Evolutionary conservation across 164 flowering plant genomes (phyloP), one percentile per base, ranked within the genome.

Genomic region (Kingdonia uniflora): DNA sequence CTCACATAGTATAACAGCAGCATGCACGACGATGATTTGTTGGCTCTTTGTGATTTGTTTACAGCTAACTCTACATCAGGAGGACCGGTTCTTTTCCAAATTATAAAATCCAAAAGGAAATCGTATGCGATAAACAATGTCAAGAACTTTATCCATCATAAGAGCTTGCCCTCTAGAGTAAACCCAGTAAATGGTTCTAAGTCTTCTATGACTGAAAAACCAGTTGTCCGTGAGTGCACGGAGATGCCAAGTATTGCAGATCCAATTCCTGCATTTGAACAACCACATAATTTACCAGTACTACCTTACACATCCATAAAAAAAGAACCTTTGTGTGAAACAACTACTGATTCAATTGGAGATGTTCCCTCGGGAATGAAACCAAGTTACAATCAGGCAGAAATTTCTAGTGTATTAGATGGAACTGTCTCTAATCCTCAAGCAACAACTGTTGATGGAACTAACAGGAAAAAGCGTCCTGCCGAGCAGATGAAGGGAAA

Each of bases 91-190:
- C 70, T 80, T 37, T 61, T 51, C 16, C 63, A 70, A 57, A 74
- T 76, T n/a, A 76, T 78, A 14, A 68, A 63, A 39, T 72, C 86
- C 16, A 80, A 80, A 64, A 6, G 8, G 8, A 78, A 61, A 67
- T 49, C 70, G 4, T 74, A 54, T 29, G 66, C 77, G 12, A 22
- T 70, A 53, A 52, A 59, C n/a, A 58, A 54, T 29, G 65, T 48
- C 38, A 66, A 67, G 49, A 59, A 58, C 4, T 29, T 29, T 11
- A 14, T 64, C 22, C 13, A 16, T 15, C 20, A 23, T 35, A 35
- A 49, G 0, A 13, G 42, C 33, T 5, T 44, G 33, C 38, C 38
- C 15, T 23, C 24, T 35, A 26, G 52, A 1, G 11, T 43, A 33
- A 8, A 39, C 37, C 37, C 65, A 41, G 54, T 22, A 35, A 65